Evolutionary conservation across 2,329 filamentous ascomycete genomes (phyloP).

Genomic region (Fonsecaea erecta): DNA sequence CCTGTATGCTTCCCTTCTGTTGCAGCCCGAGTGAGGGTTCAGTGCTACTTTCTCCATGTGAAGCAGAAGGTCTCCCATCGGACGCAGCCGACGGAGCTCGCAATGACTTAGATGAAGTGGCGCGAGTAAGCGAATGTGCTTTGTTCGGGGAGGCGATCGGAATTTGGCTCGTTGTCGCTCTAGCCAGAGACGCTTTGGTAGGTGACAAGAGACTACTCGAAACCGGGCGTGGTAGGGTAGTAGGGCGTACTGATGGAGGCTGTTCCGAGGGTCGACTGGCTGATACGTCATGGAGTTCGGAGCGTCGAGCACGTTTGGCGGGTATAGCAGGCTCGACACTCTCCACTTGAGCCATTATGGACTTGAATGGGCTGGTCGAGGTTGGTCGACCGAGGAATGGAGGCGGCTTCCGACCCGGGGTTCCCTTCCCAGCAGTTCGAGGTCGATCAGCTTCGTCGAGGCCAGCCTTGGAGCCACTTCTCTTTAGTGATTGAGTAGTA

Average conservation of each 20-base stretch:
- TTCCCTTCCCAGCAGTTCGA: slow-evolving; percentile 44
- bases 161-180: slow-evolving; percentile 61
- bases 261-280: slow-evolving; percentile 53
- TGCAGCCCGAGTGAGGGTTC: slow-evolving; percentile 3
- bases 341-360: slow-evolving; percentile 39
- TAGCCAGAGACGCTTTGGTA: slow-evolving; percentile 74
- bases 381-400: slow-evolving; percentile 41
- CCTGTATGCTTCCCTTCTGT: neutral
- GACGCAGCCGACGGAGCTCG: slow-evolving; percentile 49
- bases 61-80: slow-evolving; percentile 42
- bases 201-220: slow-evolving; percentile 71
- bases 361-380: slow-evolving; percentile 41
- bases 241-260: slow-evolving; percentile 15
- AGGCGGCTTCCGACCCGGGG: slow-evolving; percentile 42
- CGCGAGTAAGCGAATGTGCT: slow-evolving; percentile 55
- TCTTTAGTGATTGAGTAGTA: slow-evolving; percentile 53
- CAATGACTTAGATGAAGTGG: slow-evolving; percentile 59
- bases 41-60: slow-evolving; percentile 14
- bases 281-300: slow-evolving; percentile 70
- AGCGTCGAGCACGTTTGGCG: slow-evolving; percentile 73
- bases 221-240: slow-evolving; percentile 54
- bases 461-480: slow-evolving; percentile 65
- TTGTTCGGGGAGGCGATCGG: slow-evolving; percentile 53
- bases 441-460: slow-evolving; percentile 62
- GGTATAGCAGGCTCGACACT: slow-evolving; percentile 46